phyloP scores from a whole-genome alignment of 805 yeast species.

The Candida qinlingensis region DNA sequence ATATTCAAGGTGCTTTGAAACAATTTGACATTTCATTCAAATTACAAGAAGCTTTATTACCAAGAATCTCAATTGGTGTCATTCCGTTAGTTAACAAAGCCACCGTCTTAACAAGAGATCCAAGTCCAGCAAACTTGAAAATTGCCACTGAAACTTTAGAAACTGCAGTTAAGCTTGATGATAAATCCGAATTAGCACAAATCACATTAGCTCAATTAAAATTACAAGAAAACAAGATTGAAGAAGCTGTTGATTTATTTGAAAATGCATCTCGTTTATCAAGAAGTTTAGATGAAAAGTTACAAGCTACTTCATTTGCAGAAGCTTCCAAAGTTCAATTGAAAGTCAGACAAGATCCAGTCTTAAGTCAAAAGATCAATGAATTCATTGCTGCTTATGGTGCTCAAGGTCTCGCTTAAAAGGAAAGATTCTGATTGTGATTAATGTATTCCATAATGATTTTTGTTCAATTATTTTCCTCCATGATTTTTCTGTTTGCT shows the following conservation, averaged over 20 bases:
- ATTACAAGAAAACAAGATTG: conserved; percentile 75
- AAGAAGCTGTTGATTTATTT: conserved; percentile 75
- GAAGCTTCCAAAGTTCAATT: conserved; percentile 91
- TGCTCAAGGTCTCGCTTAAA: conserved; percentile 14
- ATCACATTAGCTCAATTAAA: conserved; percentile 88
- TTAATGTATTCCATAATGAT: background rate
- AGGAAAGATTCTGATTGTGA: background rate
- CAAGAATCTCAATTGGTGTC: conserved; percentile 75
- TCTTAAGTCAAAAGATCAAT: conserved; percentile 54
- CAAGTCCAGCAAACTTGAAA: conserved; percentile 37
- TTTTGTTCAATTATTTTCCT: background rate
- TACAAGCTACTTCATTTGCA: conserved; percentile 85
- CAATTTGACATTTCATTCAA: conserved; percentile 85
- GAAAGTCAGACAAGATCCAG: conserved; percentile 66
- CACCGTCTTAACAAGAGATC: conserved; percentile 55
- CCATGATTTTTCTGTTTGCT: background rate
- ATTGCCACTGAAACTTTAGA: conserved; percentile 62
- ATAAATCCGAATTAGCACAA: conserved; percentile 83
- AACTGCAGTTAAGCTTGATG: conserved; percentile 78
- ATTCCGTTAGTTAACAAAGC: conserved; percentile 90
- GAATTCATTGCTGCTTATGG: conserved; percentile 46
- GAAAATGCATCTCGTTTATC: conserved; percentile 80
- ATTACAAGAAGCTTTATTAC: conserved; percentile 60
- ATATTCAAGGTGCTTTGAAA: conserved; percentile 62
- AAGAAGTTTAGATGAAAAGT: conserved; percentile 79